Conservation (phyloP, 352 stramenopile genomes). For the Proteromonas lacertae region DNA sequence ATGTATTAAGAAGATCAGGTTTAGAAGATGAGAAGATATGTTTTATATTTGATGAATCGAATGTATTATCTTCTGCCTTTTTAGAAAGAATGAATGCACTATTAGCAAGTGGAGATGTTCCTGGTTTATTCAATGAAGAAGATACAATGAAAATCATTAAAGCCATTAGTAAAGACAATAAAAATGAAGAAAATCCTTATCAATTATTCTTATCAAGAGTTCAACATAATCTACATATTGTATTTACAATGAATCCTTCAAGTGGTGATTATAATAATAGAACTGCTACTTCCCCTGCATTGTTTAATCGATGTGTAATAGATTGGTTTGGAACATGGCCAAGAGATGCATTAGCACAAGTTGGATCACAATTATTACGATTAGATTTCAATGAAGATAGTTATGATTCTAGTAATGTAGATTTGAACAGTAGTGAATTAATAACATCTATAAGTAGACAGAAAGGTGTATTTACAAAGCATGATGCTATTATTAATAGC, state of each 20-base stretch:
- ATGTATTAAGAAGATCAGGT: constrained; percentile 78
- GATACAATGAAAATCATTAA: constrained; percentile 86
- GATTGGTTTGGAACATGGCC: constrained; percentile 99
- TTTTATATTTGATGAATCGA: constrained; percentile 99
- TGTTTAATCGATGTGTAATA: constrained; percentile 97
- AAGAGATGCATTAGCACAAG: constrained; percentile 73
- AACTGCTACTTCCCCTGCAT: constrained; percentile 87
- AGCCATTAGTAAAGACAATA: constrained; percentile 25
- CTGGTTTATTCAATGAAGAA: constrained; percentile 95
- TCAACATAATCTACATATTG: constrained; percentile 93
- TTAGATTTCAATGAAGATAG: constrained; percentile 10
- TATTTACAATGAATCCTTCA: constrained; percentile 99
- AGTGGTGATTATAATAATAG: constrained; percentile 42
- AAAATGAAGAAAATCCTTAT: too few species aligned
- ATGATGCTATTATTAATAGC: constrained; percentile 30
- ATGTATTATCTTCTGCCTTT: constrained; percentile 85
- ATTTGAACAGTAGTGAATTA: constrained; percentile 5
- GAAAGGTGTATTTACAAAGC: constrained; percentile 5
- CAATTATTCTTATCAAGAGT: constrained; percentile 26
- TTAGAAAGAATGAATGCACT: constrained; percentile 99
- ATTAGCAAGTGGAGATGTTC: constrained; percentile 90
- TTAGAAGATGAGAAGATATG: constrained; percentile 93
- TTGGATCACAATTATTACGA: constrained; percentile 43
- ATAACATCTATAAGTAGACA: not conserved
- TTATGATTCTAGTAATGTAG: constrained; percentile 5